phyloP scores from a whole-genome alignment of 371 early-diverging fungal genomes.

The Mucor velutinosus region DNA sequence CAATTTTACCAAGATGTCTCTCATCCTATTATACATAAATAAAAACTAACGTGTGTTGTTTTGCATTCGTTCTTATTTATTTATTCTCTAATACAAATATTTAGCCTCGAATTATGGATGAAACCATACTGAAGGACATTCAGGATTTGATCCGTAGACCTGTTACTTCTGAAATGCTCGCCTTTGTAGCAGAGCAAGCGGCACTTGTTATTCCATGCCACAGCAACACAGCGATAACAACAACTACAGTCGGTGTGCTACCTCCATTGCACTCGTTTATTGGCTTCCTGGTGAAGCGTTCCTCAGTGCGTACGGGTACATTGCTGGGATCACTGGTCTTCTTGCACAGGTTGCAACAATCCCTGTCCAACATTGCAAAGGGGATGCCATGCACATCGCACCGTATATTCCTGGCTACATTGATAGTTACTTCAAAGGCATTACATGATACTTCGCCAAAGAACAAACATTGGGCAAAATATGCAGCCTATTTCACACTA shows the following conservation, averaged over 20 bases:
- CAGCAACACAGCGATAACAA: neutral
- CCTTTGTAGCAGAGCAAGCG: constrained; percentile 21
- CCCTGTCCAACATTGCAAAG: constrained; percentile 37
- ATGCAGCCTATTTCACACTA: constrained; percentile 68
- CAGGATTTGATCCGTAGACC: constrained; percentile 16
- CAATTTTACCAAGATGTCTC: constrained; percentile 9
- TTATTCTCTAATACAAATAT: constrained; percentile 7
- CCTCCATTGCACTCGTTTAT: constrained; percentile 13
- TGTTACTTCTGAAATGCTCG: constrained; percentile 11
- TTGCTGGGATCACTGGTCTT: constrained; percentile 63
- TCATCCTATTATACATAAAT: constrained; percentile 11
- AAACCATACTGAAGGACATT: constrained; percentile 15
- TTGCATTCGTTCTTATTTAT: constrained; percentile 7
- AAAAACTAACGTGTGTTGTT: constrained; percentile 2
- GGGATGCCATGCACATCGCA: constrained; percentile 71
- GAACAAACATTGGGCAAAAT: constrained; percentile 82
- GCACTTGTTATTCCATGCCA: constrained; percentile 27
- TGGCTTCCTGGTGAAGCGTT: constrained; percentile 49
- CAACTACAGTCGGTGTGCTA: neutral
- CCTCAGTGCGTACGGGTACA: constrained; percentile 59
- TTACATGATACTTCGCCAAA: constrained; percentile 78
- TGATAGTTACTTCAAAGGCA: constrained; percentile 73
- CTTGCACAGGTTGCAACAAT: constrained; percentile 52
- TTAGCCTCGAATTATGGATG: constrained; percentile 8
- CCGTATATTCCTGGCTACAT: constrained; percentile 68